Conservation (phyloP, 2,329 filamentous ascomycete genomes). For the Ophiostoma sp. region DNA sequence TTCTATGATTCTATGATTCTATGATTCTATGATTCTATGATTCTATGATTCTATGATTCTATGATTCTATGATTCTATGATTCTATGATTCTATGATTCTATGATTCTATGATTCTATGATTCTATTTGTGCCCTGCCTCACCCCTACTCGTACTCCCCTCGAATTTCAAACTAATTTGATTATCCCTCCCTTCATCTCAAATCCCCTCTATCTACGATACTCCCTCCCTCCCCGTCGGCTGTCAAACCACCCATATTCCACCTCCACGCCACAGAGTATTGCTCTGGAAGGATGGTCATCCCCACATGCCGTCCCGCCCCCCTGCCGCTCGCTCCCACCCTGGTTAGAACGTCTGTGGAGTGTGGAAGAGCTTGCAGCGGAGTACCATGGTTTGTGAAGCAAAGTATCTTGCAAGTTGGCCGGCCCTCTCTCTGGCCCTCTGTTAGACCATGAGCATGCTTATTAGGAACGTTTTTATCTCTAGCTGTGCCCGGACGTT, state of each 20-base stretch:
- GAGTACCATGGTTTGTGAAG: neutral
- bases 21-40: too few species aligned
- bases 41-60: neutral
- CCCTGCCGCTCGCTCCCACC: neutral
- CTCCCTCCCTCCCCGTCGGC: too few species aligned
- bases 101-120: neutral
- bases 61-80: neutral
- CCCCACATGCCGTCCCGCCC: constrained; percentile 18
- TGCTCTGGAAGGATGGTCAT: constrained; percentile 5
- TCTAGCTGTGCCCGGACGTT: too few species aligned
- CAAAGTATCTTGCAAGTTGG: neutral
- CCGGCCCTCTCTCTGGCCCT: too few species aligned
- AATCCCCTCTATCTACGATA: too few species aligned
- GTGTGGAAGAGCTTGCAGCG: constrained; percentile 17
- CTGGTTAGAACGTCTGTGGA: constrained; percentile 12
- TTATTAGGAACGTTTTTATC: too few species aligned
- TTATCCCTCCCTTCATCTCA: too few species aligned
- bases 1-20: too few species aligned
- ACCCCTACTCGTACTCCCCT: too few species aligned
- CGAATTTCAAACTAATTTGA: too few species aligned
- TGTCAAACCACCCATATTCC: neutral
- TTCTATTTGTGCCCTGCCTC: too few species aligned
- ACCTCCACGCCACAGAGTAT: neutral
- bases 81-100: neutral
- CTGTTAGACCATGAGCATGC: too few species aligned